A percentile compares a stretch with the other conserved stretches of the same genome.
These are phyloP conservation scores for Sugiyamaella chiloensis DNA, from an alignment of 805 yeast species.

Conservation along the genomic window DNA sequence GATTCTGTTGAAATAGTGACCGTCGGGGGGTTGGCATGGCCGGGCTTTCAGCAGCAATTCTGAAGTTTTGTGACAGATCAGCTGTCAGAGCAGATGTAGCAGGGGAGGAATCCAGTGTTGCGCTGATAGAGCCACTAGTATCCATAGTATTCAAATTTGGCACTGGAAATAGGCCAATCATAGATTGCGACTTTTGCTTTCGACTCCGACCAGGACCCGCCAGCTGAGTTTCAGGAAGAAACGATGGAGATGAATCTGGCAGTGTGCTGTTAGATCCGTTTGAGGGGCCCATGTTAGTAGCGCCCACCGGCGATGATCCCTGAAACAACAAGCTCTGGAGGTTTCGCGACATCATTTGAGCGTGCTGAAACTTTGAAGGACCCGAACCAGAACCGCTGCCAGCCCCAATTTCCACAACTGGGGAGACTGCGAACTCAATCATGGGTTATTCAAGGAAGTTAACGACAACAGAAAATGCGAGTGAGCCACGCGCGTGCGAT, in stretches of 20 bases:
- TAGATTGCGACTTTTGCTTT: slow-evolving; percentile 9
- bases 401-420: slow-evolving; percentile 1
- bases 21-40: slow-evolving; percentile 35
- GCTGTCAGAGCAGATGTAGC: slow-evolving; percentile 31
- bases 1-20: slow-evolving; percentile 23
- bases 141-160: slow-evolving; percentile 24
- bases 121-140: not conserved
- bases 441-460: not conserved
- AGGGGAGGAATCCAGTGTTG: slow-evolving; percentile 11
- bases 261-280: not conserved
- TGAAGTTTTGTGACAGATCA: slow-evolving; percentile 37
- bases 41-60: slow-evolving; percentile 30
- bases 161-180: slow-evolving; percentile 16
- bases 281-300: not conserved
- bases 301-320: slow-evolving; percentile 7
- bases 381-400: not conserved
- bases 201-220: slow-evolving; percentile 20
- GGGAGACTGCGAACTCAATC: slow-evolving; percentile 7
- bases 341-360: slow-evolving; percentile 16
- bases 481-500: too few species aligned
- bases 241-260: slow-evolving; percentile 22
- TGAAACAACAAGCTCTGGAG: slow-evolving; percentile 15
- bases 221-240: slow-evolving; percentile 16
- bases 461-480: not conserved
- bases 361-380: slow-evolving; percentile 14